Percentiles rank a stretch among this genome's conserved stretches.
Conservation (phyloP, 2,329 filamentous ascomycete species). For the Fusarium heterosporum region DNA sequence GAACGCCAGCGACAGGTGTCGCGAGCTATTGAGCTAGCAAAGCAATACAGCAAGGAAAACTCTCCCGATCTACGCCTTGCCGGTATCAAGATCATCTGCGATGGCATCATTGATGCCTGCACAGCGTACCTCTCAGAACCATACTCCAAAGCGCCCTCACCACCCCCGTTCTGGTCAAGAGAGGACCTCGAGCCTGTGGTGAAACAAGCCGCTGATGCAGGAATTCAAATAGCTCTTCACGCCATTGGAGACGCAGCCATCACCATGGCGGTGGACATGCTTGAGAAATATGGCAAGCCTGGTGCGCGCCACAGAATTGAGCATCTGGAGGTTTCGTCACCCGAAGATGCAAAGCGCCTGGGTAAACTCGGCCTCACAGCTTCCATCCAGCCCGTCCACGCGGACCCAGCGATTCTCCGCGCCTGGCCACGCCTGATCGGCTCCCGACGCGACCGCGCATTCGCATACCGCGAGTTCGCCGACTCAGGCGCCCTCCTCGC, state of each 20-base stretch:
- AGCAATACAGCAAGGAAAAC: slow-evolving; percentile 49
- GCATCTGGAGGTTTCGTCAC: slow-evolving; percentile 69
- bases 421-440: slow-evolving; percentile 70
- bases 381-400: slow-evolving; percentile 67
- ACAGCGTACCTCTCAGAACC: slow-evolving; percentile 69
- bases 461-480: slow-evolving; percentile 71
- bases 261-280: slow-evolving; percentile 65
- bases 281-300: slow-evolving; percentile 57
- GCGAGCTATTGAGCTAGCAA: slow-evolving; percentile 59
- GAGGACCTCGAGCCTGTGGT: slow-evolving; percentile 66
- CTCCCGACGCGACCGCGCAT: slow-evolving; percentile 65
- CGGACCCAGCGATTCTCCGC: slow-evolving; percentile 68
- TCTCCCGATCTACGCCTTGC: slow-evolving; percentile 61
- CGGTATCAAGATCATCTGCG: slow-evolving; percentile 72
- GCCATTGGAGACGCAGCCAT: slow-evolving; percentile 72
- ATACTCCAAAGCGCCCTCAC: slow-evolving; percentile 60
- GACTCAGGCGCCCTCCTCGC: slow-evolving; percentile 65
- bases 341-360: slow-evolving; percentile 66
- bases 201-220: slow-evolving; percentile 61
- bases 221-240: slow-evolving; percentile 71
- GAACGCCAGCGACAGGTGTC: slow-evolving; percentile 61
- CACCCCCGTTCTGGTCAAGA: slow-evolving; percentile 65
- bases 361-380: slow-evolving; percentile 68
- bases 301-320: slow-evolving; percentile 69
- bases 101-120: slow-evolving; percentile 73